Conservation (phyloP, 2,329 filamentous ascomycete genomes). For the Alternaria hordeiaustralica region DNA sequence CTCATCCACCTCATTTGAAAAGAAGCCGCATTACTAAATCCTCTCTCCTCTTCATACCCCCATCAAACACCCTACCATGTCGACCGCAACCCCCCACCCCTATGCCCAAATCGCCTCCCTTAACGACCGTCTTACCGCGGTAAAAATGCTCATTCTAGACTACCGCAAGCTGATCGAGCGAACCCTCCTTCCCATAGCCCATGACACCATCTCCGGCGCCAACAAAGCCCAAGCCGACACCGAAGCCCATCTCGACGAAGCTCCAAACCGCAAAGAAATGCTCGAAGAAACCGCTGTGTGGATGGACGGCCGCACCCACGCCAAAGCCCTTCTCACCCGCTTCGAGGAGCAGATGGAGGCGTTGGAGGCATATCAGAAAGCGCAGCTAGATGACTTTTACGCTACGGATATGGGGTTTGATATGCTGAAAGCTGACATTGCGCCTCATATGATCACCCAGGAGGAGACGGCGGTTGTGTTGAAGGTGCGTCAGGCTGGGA, state of each 20-base stretch:
- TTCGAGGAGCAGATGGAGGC: neutral
- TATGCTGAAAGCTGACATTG: neutral
- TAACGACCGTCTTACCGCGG: neutral
- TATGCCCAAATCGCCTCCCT: neutral
- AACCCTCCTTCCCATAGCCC: neutral
- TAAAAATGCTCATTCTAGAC: neutral
- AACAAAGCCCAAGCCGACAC: neutral
- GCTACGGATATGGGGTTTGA: neutral
- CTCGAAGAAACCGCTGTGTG: neutral
- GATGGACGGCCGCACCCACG: neutral
- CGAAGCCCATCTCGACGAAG: neutral
- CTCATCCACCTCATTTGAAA: neutral
- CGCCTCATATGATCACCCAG: no score
- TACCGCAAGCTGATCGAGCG: neutral
- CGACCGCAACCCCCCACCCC: neutral
- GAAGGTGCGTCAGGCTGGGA: neutral
- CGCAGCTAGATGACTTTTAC: neutral
- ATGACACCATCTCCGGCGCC: neutral
- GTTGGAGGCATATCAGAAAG: neutral
- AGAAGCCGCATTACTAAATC: neutral
- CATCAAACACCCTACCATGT: neutral
- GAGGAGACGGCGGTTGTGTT: neutral
- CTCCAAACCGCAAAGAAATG: neutral
- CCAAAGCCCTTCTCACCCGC: neutral
- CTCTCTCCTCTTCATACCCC: neutral